Conservation (phyloP, 805 yeast genomes). For the Spathaspora boniae region DNA sequence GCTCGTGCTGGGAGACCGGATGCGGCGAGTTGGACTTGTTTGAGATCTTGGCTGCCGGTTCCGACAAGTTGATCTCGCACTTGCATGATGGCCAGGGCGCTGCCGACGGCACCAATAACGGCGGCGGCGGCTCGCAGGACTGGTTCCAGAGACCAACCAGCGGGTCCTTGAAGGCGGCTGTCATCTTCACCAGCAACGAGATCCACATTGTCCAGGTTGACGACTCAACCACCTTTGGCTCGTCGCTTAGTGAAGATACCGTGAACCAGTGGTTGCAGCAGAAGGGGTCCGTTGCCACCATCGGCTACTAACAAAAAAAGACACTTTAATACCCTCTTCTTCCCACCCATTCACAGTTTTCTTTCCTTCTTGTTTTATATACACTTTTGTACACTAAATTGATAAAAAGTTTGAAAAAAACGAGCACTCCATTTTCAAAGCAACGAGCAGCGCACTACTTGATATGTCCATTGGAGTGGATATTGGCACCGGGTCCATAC, state of each 20-base stretch:
- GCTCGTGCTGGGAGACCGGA: constrained; percentile 96
- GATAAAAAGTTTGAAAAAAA: background rate
- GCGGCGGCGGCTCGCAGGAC: constrained; percentile 88
- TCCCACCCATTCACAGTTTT: background rate
- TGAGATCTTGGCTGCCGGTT: constrained; percentile 79
- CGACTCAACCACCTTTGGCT: constrained; percentile 46
- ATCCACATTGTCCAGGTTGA: constrained; percentile 63
- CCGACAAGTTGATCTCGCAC: constrained; percentile 71
- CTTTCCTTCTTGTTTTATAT: background rate
- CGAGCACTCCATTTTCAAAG: background rate
- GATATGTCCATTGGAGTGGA: constrained; percentile 56
- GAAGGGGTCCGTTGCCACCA: constrained; percentile 46
- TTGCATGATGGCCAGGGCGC: constrained; percentile 82
- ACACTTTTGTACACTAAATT: background rate
- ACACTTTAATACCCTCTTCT: background rate
- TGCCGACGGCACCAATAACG: constrained; percentile 41
- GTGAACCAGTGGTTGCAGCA: constrained; percentile 57
- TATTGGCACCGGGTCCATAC: constrained; percentile 49
- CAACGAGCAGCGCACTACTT: too few species aligned
- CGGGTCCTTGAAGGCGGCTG: constrained; percentile 85
- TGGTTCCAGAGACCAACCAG: constrained; percentile 83
- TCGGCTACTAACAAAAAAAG: constrained; percentile 18
- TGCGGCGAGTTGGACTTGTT: constrained; percentile 98
- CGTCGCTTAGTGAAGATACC: constrained; percentile 37
- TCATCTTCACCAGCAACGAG: constrained; percentile 57